phyloP scores from a whole-genome alignment of 2,329 filamentous ascomycete species.

The Septoria linicola region DNA sequence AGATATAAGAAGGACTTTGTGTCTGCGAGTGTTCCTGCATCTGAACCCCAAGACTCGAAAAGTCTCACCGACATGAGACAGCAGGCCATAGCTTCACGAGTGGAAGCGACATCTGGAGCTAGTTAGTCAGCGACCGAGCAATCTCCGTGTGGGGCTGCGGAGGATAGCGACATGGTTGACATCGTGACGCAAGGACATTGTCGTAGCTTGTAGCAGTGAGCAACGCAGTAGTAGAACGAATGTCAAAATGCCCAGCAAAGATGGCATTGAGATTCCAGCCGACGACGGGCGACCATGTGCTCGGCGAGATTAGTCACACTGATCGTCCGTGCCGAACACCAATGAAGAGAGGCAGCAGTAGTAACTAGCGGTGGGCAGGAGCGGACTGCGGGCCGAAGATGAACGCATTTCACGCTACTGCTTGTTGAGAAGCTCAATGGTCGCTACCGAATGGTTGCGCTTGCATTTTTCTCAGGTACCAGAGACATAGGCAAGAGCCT shows the following conservation, averaged over 20 bases:
- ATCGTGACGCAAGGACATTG: too few species aligned
- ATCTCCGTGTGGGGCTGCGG: neutral
- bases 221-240: too few species aligned
- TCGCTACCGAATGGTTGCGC: neutral
- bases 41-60: too few species aligned
- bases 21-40: neutral
- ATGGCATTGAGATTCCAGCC: too few species aligned
- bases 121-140: neutral
- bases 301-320: too few species aligned
- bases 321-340: too few species aligned
- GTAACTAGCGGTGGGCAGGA: neutral
- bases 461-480: neutral
- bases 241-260: too few species aligned
- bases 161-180: neutral
- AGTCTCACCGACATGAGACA: too few species aligned
- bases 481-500: constrained; percentile 1
- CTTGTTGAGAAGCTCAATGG: constrained; percentile 8
- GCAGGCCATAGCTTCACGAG: neutral
- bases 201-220: too few species aligned
- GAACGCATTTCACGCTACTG: constrained; percentile 2
- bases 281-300: too few species aligned
- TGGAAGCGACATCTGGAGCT: neutral
- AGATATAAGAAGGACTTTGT: neutral
- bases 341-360: too few species aligned
- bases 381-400: constrained; percentile 10